Base-by-base conservation (phyloP, 176 grass and related monocot species). In the Oryza officinalis region DNA sequence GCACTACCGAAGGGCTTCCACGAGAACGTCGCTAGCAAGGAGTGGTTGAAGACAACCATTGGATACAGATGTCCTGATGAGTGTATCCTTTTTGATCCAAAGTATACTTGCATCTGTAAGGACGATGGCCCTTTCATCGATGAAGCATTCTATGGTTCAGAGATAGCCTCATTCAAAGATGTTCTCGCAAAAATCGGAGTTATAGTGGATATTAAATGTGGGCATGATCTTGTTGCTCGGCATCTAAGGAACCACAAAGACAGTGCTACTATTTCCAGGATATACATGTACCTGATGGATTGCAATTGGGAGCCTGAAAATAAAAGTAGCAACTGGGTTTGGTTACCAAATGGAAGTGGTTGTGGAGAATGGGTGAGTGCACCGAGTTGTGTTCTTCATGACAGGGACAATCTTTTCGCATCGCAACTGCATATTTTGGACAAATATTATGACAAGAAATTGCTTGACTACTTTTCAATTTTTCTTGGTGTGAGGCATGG, bases 41-140 rank as follows among this genome's bases (percentile, higher is more conserved):
- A 76, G 13, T 97, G 91, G 94, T 12, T 93, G 63, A 97, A 71
- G 59, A 97, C 94, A 27, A 67, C 69, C 13, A 44, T 84, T 44
- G 94, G 94, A 23, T 94, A 88, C 69, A 31, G 49, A 18, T 84
- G 5, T 59, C 94, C 91, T 43, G 33, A 40, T 31, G 85, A 88
- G 6, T 88, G 87, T 27, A 72, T 97, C 63, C 72, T 97, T 10
- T 97, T 88, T 84, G 89, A 97, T 72, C 40, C 79, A 4, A 88
- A 80, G 20, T 67, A 27, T 32, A 67, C 74, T 72, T 86, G 22
- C 0, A 35, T 97, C 14, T 30, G 25, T 63, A 80, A 43, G 13
- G 71, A 72, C 38, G 91, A 94, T 57, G 91, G 90, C 0, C 91
- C 94, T 65, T 96, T 96, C 71, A 96, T 96, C 18, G 88, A 96